Percentiles rank a stretch among this genome's conserved stretches.
phyloP scores from a whole-genome alignment of 768 basidiomycete species.

The Lactarius deliciosus region DNA sequence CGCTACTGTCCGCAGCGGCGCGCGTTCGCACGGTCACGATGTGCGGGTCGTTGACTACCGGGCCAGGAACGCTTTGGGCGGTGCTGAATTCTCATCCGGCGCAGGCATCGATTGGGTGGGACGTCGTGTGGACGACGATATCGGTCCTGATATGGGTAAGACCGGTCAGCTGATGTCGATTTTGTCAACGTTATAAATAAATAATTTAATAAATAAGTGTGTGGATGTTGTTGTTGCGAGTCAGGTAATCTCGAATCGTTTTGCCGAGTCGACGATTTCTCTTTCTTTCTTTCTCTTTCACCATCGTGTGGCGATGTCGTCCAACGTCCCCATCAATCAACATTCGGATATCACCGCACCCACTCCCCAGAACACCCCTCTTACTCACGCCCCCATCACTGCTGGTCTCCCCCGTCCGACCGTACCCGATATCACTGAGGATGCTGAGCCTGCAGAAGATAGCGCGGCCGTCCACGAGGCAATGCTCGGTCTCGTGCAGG shows the following conservation, averaged over 20 bases:
- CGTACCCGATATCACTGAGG: slow-evolving; percentile 85
- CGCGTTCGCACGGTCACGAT: slow-evolving; percentile 38
- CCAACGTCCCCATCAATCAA: slow-evolving; percentile 60
- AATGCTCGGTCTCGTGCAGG: slow-evolving; percentile 85
- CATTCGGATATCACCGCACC: slow-evolving; percentile 70
- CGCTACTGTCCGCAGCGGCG: slow-evolving; percentile 36
- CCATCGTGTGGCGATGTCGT: slow-evolving; percentile 52
- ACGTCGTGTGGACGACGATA: slow-evolving; percentile 55
- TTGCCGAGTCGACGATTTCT: slow-evolving; percentile 3
- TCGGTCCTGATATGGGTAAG: slow-evolving; percentile 43
- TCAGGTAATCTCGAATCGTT: background rate
- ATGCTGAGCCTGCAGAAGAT: slow-evolving; percentile 67
- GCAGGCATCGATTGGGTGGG: slow-evolving; percentile 64
- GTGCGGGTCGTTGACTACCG: slow-evolving; percentile 26
- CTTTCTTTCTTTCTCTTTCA: background rate
- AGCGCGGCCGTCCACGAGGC: slow-evolving; percentile 58
- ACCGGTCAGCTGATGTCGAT: background rate
- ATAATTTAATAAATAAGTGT: background rate
- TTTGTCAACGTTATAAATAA: background rate
- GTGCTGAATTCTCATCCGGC: slow-evolving; percentile 55
- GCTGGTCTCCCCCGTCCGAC: slow-evolving; percentile 81
- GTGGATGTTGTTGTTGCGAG: background rate
- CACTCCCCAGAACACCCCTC: slow-evolving; percentile 91
- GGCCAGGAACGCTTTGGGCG: slow-evolving; percentile 37
- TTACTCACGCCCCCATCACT: slow-evolving; percentile 78